Evolutionary conservation across 176 grass and related monocot species (phyloP), one percentile per base, ranked within the genome.

Genomic region (Stipa capillata): DNA sequence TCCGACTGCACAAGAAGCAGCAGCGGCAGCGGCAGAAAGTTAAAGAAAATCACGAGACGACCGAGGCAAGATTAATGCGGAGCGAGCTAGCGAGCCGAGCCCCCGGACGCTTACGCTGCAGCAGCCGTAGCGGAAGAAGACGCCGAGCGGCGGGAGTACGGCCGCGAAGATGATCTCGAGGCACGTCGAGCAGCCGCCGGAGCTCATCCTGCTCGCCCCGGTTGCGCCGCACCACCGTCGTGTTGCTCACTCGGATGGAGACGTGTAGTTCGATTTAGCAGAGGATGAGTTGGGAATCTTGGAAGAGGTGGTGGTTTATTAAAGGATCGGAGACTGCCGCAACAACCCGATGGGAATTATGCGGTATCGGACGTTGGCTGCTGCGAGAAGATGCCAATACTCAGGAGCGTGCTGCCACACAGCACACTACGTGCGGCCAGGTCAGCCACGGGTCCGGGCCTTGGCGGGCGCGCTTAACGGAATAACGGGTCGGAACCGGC

Each of bases 71-170:
- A 0, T 27, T n/a, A 32, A 49, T 33, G 42, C 6, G 8, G 1
- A 18, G 13, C 0, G 61, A 41, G 10, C 2, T 1, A 41, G 39
- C 1, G 39, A 41, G 39, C 7, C 39, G 39, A 41, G 52, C 23
- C 13, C 52, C 23, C 13, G 27, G 31, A 16, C 18, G 74, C 53
- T 72, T 90, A 90, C 91, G 69, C 83, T 94, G 85, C 91, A 94
- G 64, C 88, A 90, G 85, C 91, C 91, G 66, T 94, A 87, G 54
- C 91, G 88, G 82, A 94, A 90, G 91, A 90, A 94, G 82, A 94
- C 91, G 79, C 91, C 91, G 74, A 94, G 88, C 66, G 91, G 91
- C 11, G 91, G 91, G 40, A 94, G 82, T 18, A 94, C 53, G 51
- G 71, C 77, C 75, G 91, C 75, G 85, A 89, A 63, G 78, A 93